These are phyloP conservation scores for Mariannaea sp. DNA, from an alignment of 2,329 filamentous ascomycete species.

Conservation along the genomic window DNA sequence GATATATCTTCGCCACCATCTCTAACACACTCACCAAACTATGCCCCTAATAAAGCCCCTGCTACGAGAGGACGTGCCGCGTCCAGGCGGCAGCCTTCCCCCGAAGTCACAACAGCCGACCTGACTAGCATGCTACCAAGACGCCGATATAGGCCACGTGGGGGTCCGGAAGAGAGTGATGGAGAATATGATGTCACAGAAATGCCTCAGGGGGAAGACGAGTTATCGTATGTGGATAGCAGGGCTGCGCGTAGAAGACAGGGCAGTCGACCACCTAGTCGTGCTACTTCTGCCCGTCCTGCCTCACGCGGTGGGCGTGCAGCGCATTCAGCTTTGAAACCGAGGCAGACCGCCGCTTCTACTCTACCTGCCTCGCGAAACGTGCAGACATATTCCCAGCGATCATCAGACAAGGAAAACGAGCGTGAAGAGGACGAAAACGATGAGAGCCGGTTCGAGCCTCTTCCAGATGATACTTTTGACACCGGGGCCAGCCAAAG, in stretches of 20 bases:
- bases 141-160: slow-evolving; percentile 50
- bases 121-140: slow-evolving; percentile 60
- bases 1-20: slow-evolving; percentile 68
- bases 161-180: slow-evolving; percentile 47
- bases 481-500: slow-evolving; percentile 41
- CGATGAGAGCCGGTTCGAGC: slow-evolving; percentile 48
- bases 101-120: slow-evolving; percentile 59
- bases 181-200: slow-evolving; percentile 55
- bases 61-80: slow-evolving; percentile 41
- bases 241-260: slow-evolving; percentile 43
- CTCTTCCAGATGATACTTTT: slow-evolving; percentile 53
- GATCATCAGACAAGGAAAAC: slow-evolving; percentile 64
- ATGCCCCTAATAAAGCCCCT: slow-evolving; percentile 37
- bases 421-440: slow-evolving; percentile 45
- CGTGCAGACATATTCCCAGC: slow-evolving; percentile 56
- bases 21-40: slow-evolving; percentile 69
- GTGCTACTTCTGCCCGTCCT: slow-evolving; percentile 36
- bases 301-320: slow-evolving; percentile 36
- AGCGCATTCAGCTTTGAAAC: slow-evolving; percentile 32
- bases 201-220: slow-evolving; percentile 59
- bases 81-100: slow-evolving; percentile 43
- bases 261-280: slow-evolving; percentile 39
- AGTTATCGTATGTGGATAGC: slow-evolving; percentile 54
- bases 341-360: slow-evolving; percentile 30
- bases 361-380: slow-evolving; percentile 34